phyloP scores from a whole-genome alignment of 768 basidiomycete genomes.

The Amanita molliuscula region DNA sequence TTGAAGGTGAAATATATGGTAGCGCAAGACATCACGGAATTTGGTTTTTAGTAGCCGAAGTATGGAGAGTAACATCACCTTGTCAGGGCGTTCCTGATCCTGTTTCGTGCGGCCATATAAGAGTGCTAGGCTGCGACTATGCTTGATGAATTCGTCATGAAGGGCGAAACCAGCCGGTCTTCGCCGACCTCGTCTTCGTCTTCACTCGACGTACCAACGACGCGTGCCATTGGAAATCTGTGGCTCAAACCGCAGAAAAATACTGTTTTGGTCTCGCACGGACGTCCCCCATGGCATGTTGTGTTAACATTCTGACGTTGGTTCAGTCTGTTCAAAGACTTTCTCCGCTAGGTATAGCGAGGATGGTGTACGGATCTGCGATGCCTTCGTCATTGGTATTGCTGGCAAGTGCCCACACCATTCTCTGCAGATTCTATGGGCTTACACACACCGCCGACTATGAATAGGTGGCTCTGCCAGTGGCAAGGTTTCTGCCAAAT shows the following conservation, averaged over 20 bases:
- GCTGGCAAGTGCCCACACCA: slow-evolving; percentile 44
- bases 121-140: slow-evolving; percentile 8
- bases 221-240: slow-evolving; percentile 13
- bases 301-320: background rate
- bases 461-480: slow-evolving; percentile 71
- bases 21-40: background rate
- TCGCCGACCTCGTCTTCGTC: background rate
- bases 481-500: slow-evolving; percentile 51
- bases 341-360: slow-evolving; percentile 54
- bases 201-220: slow-evolving; percentile 8
- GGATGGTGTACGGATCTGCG: slow-evolving; percentile 56
- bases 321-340: slow-evolving; percentile 5
- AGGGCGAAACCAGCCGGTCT: background rate
- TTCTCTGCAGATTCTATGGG: background rate
- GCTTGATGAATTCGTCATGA: slow-evolving; percentile 13
- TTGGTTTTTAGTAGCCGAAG: background rate
- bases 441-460: slow-evolving; percentile 5
- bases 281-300: slow-evolving; percentile 70
- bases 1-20: background rate
- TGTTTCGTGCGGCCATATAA: background rate
- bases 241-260: slow-evolving; percentile 51
- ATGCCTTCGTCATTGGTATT: slow-evolving; percentile 79
- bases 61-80: background rate
- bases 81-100: background rate
- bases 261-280: slow-evolving; percentile 73